Percentiles rank a stretch among this genome's conserved stretches.
These are phyloP conservation scores for Podila epicladia DNA, from an alignment of 192 early-diverging fungal species.

Conservation along the genomic window DNA sequence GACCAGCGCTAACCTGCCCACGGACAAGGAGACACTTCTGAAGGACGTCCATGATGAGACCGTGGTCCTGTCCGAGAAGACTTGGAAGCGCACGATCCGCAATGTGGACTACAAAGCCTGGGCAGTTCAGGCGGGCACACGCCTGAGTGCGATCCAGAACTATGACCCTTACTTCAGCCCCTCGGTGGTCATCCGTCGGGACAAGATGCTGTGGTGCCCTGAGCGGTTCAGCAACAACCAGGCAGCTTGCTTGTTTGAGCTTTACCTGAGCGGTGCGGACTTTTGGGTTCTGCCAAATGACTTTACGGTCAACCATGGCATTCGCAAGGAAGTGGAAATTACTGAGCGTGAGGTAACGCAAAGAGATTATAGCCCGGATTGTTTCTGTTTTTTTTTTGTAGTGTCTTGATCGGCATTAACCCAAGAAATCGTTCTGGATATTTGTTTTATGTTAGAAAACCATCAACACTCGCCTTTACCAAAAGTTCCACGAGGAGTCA, in stretches of 20 bases:
- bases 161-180: constrained; percentile 70
- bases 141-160: constrained; percentile 56
- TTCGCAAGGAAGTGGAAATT: constrained; percentile 18
- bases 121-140: constrained; percentile 33
- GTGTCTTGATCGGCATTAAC: background rate
- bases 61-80: constrained; percentile 57
- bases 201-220: constrained; percentile 63
- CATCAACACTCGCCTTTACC: constrained; percentile 64
- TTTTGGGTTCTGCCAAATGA: constrained; percentile 66
- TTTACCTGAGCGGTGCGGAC: constrained; percentile 60
- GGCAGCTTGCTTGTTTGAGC: constrained; percentile 61
- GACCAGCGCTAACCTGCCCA: constrained; percentile 27
- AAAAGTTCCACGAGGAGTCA: constrained; percentile 65
- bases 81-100: constrained; percentile 62
- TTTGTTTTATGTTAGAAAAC: constrained; percentile 49
- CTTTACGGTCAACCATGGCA: constrained; percentile 53
- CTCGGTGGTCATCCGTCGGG: constrained; percentile 59
- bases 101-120: constrained; percentile 60
- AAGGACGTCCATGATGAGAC: constrained; percentile 29
- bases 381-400: background rate
- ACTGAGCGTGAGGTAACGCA: constrained; percentile 56
- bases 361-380: background rate
- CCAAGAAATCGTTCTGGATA: constrained; percentile 1
- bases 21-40: constrained; percentile 48
- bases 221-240: constrained; percentile 67